Evolutionary conservation across 257 asterid genomes (phyloP), one percentile per base, ranked within the genome.

Genomic region (Fraxinus anomala): DNA sequence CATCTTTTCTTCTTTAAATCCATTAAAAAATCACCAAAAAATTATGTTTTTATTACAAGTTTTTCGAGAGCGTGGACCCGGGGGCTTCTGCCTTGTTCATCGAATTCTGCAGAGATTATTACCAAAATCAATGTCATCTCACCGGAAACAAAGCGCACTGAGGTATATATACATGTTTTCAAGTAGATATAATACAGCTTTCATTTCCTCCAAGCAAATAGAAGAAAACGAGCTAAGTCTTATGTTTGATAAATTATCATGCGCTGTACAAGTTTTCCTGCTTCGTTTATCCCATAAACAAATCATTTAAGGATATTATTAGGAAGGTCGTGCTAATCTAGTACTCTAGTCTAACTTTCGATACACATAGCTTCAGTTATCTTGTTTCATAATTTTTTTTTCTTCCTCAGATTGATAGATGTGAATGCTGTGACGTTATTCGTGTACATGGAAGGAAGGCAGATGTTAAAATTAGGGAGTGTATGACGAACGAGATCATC

Each of bases 1-100:
- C 91, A 87, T 31, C 82, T 81, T 6, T 91, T 92, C 81, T 89
- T 86, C 85, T 82, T 89, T 12, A 37, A 83, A 17, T 61, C 81
- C 12, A 76, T 86, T 0, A 54, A 70, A 10, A 80, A 30, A 70
- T 47, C 36, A 0, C 36, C 81, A 1, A 34, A 3, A 8, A 56
- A 68, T 56, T 79, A 72, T 23, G 76, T 85, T 39, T 78, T 73
- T 17, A 85, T 73, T 17, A 85, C 96, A 0, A 83, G 68, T 1
- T 92, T 86, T 75, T 33, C 40, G 5, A 86, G 93, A 5, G 82
- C 75, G 0, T 34, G 56, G 73, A 75, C 85, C 0, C 82, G 91
- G 23, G 85, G 79, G 0, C 6, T 89, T 44, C 77, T 80, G 17
- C 78, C 88, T 11, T 91, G 95, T 77, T 73, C 77, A 3, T 31